Conservation (phyloP, 306 rosid species). For the Inga leiocalycina region DNA sequence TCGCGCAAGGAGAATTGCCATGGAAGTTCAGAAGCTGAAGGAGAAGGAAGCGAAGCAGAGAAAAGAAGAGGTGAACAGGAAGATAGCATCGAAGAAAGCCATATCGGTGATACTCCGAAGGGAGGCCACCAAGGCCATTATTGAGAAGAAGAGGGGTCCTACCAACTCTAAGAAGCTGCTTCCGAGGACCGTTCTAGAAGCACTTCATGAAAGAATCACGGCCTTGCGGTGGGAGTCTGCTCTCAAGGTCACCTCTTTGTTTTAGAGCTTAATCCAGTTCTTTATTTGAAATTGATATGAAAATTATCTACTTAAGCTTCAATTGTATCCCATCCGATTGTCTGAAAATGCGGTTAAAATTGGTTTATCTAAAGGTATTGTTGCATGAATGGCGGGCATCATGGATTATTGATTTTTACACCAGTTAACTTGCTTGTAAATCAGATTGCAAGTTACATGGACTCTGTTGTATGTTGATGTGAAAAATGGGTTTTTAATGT, state of each 20-base stretch:
- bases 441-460: neutral
- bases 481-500: slow-evolving; percentile 13
- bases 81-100: slow-evolving; percentile 83
- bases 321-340: neutral
- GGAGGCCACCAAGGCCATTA: slow-evolving; percentile 84
- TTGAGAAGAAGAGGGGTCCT: slow-evolving; percentile 78
- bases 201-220: slow-evolving; percentile 74
- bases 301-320: neutral
- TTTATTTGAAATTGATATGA: neutral
- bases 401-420: neutral
- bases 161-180: slow-evolving; percentile 78
- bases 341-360: neutral
- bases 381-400: neutral
- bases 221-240: slow-evolving; percentile 95
- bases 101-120: slow-evolving; percentile 77
- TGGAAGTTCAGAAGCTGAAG: slow-evolving; percentile 52
- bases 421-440: neutral
- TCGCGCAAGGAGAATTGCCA: slow-evolving; percentile 34
- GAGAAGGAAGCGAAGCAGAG: slow-evolving; percentile 63
- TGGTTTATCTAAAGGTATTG: neutral
- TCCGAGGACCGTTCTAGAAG: slow-evolving; percentile 85
- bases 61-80: slow-evolving; percentile 68
- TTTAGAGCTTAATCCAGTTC: neutral
- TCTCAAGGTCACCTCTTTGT: slow-evolving; percentile 59
- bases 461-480: slow-evolving; percentile 1